Percentiles rank a stretch among this genome's conserved stretches.
Evolutionary conservation across 2,329 filamentous ascomycete genomes (phyloP).

Genomic region (Aspergillus sclerotialis): DNA sequence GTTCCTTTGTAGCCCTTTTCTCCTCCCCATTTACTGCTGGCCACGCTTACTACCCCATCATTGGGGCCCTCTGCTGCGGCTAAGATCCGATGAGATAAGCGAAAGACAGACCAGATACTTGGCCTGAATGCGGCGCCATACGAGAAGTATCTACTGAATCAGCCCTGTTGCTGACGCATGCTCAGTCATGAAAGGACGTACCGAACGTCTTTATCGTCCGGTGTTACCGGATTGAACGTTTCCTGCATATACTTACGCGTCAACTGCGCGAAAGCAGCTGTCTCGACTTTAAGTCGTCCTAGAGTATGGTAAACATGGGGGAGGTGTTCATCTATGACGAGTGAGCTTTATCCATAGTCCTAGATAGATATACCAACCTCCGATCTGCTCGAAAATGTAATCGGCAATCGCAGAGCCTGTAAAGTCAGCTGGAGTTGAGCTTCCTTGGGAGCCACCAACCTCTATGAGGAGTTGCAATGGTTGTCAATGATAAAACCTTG

Average conservation of each 20-base stretch:
- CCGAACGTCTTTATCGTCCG: constrained; percentile 47
- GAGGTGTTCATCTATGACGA: constrained; percentile 44
- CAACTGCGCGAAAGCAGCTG: constrained; percentile 55
- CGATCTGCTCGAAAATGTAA: constrained; percentile 53
- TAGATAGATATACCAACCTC: constrained; percentile 32
- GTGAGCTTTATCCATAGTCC: constrained; percentile 18
- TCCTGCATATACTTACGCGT: constrained; percentile 52
- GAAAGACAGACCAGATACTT: constrained; percentile 50
- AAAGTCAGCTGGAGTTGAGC: constrained; percentile 7
- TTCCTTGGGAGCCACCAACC: constrained; percentile 23
- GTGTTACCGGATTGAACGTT: constrained; percentile 54
- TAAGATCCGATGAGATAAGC: constrained; percentile 50
- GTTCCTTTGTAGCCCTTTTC: constrained; percentile 53
- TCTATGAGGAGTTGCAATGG: constrained; percentile 55
- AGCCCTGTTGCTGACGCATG: constrained; percentile 5
- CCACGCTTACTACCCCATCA: constrained; percentile 56
- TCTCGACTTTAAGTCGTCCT: constrained; percentile 49
- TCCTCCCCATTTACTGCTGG: constrained; percentile 54
- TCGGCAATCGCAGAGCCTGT: constrained; percentile 55
- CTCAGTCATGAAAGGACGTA: constrained; percentile 20
- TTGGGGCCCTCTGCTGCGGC: constrained; percentile 50
- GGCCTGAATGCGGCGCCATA: constrained; percentile 55
- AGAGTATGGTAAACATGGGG: constrained; percentile 51
- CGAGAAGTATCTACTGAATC: constrained; percentile 48
- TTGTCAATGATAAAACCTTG: constrained; percentile 65